These are phyloP conservation scores for Buxus sempervirens DNA, from an alignment of 164 flowering plant species.

Conservation along the genomic window DNA sequence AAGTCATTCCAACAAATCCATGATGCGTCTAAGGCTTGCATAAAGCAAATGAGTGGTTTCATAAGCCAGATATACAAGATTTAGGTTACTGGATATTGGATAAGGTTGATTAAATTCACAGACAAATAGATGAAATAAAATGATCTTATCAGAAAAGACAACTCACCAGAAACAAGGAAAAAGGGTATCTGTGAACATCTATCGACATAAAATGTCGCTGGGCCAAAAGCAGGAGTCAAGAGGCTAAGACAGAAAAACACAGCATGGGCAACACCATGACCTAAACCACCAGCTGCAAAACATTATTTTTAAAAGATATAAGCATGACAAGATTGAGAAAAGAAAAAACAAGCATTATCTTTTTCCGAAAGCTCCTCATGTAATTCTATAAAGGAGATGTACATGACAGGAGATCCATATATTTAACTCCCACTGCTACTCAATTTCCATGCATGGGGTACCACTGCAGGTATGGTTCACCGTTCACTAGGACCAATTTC, in stretches of 20 bases:
- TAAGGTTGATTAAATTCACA: background rate
- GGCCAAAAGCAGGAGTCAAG: slow-evolving; percentile 93
- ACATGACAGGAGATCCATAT: background rate
- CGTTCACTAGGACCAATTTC: background rate
- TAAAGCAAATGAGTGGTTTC: slow-evolving; percentile 2
- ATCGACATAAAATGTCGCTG: slow-evolving; percentile 83
- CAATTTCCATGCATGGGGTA: background rate
- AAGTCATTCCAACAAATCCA: background rate
- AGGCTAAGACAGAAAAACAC: slow-evolving; percentile 94
- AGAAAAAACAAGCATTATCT: background rate
- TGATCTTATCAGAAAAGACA: background rate
- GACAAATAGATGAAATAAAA: background rate
- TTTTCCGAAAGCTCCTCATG: background rate
- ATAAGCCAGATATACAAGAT: background rate
- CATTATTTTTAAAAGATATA: slow-evolving; percentile 12
- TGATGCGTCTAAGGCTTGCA: background rate
- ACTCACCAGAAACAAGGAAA: slow-evolving; percentile 86
- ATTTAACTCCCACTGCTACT: background rate
- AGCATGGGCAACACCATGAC: slow-evolving; percentile 96
- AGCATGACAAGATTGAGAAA: slow-evolving; percentile 2
- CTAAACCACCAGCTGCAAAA: slow-evolving; percentile 92
- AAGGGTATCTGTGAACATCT: slow-evolving; percentile 77
- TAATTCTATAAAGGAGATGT: background rate
- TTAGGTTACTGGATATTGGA: background rate
- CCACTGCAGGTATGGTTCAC: background rate